Conservation (phyloP, 331 rosid genomes). For the Spiraea crenata region DNA sequence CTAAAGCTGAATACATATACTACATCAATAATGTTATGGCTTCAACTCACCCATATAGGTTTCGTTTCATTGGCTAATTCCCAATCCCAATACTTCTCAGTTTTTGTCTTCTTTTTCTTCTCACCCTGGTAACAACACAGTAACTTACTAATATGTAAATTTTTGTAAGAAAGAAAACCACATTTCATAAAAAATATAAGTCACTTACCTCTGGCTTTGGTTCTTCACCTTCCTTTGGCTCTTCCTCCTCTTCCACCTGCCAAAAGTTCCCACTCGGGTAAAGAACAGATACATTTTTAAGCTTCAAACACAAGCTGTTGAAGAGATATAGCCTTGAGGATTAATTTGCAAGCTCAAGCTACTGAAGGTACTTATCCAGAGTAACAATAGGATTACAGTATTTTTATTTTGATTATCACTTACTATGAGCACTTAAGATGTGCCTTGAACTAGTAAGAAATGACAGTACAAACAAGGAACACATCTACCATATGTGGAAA, state of each 20-base stretch:
- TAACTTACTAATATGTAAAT: constrained; percentile 6
- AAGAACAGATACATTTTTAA: neutral
- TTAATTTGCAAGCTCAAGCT: neutral
- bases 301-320: neutral
- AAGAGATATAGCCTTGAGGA: neutral
- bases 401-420: neutral
- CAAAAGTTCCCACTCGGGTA: constrained; percentile 10
- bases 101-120: constrained; percentile 64
- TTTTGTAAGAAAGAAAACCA: neutral
- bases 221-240: constrained; percentile 87
- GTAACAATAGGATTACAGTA: neutral
- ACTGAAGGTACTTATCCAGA: neutral
- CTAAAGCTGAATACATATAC: neutral
- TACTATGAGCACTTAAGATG: neutral
- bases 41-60: constrained; percentile 90
- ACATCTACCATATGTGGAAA: neutral
- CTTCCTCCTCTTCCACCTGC: constrained; percentile 98
- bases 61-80: constrained; percentile 88
- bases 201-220: constrained; percentile 58
- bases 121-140: constrained; percentile 55
- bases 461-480: neutral
- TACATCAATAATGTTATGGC: neutral
- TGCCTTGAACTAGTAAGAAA: neutral
- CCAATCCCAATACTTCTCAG: constrained; percentile 99
- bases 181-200: neutral